Base-by-base conservation (phyloP, 257 asterid genomes). In the Echites panduratus region DNA sequence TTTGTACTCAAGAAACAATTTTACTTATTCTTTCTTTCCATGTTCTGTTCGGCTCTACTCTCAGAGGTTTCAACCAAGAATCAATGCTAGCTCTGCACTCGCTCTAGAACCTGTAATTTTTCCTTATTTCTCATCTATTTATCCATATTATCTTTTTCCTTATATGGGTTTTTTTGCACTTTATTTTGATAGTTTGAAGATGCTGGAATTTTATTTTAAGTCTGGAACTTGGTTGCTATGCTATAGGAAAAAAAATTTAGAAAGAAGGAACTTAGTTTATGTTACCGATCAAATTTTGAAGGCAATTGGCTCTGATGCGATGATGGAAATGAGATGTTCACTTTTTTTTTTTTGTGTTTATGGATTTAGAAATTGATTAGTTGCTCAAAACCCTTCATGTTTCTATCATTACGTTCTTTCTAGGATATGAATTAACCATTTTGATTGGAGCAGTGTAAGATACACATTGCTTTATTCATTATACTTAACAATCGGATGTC, bases 71-170 rank as follows among this genome's bases (percentile, higher is more conserved):
- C 70, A 32, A 56, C 73, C 83, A 7, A 83, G 81, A 75, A 84
- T 87, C 66, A 85, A 88, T 44, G 92, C 96, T 12, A 81, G 79
- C 85, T 82, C 87, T 70, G 90, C 80, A 72, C 80, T 90, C 77
- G 87, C 89, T 76, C 71, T 81, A 53, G 87, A 83, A 61, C 83
- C 86, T 20, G 99, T 91, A 80, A 78, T 54, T 86, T 73, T 73
- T 71, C 66, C 66, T 79, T 32, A 35, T 32, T 17, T 68, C 73
- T 61, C 11, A 4, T 9, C n/a, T 79, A 3, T 24, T 7, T 32
- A 64, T 35, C 45, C 16, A 12, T 47, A 43, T 35, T 49, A 3
- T 24, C 20, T 48, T 4, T 24, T 72, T 19, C 52, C 32, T 54
- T 20, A 1, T 64, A 53, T 44, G 49, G 24, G 8, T 4, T 11